These are phyloP conservation scores for Fusarium pilosicola DNA, from an alignment of 2,329 filamentous ascomycete species.

Conservation along the genomic window DNA sequence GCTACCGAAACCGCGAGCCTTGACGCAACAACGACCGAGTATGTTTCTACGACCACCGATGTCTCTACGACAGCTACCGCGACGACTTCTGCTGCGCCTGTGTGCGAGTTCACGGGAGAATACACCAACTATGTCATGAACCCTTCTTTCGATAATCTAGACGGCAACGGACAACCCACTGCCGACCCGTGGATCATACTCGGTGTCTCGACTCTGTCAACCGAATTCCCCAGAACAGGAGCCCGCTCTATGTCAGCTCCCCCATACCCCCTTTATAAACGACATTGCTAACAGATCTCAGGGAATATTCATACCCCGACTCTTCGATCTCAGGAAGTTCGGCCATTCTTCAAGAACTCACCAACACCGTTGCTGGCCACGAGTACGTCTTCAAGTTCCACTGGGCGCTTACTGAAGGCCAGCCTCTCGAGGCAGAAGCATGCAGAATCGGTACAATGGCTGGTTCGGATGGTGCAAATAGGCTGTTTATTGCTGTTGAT, in stretches of 20 bases:
- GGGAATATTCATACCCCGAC: background rate
- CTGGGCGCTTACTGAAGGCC: background rate
- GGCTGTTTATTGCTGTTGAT: background rate
- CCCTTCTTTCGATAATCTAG: background rate
- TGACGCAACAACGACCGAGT: background rate
- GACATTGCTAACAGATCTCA: rapidly evolving
- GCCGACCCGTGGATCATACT: background rate
- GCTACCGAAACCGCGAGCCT: background rate
- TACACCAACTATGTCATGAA: background rate
- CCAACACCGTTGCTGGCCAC: background rate
- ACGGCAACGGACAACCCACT: background rate
- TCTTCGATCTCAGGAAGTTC: background rate
- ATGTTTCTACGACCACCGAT: background rate
- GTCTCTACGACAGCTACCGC: background rate
- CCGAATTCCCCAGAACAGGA: background rate
- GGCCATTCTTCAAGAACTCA: background rate
- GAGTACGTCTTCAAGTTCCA: background rate
- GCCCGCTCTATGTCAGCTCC: background rate
- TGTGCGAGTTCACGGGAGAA: background rate
- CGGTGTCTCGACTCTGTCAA: background rate
- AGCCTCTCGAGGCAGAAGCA: background rate
- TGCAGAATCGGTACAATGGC: slow-evolving; percentile 36
- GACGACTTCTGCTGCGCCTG: background rate
- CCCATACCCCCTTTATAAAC: rapidly evolving
- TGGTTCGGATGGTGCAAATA: background rate